Evolutionary conservation across 352 stramenopile species (phyloP), one percentile per base, ranked within the genome.

Genomic region (Pythium oligandrum): DNA sequence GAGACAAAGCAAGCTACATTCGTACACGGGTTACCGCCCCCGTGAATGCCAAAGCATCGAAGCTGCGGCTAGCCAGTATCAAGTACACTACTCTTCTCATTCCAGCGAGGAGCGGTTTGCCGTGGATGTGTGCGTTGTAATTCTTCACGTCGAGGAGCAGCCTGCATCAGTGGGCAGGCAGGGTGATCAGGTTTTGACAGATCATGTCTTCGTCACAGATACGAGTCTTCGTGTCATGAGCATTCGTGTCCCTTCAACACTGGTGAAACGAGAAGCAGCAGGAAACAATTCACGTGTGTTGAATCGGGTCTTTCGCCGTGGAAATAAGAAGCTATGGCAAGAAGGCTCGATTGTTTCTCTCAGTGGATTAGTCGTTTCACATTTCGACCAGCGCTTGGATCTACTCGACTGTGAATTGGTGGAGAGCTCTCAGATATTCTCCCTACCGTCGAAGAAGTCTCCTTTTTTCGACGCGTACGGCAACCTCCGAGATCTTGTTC

Each of bases 171-270:
- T 11, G 30, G 35, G 12, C 40, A 39, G 39, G 2, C 5, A 11
- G 43, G 7, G 43, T 48, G 9, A 48, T 31, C 11, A 7, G 9
- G 56, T 48, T 1, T 48, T 34, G 7, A 53, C 70, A 2, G 61
- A 86, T 38, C 75, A 86, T 33, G 63, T 75, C 10, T 88, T 88
- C 42, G 75, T 73, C n/a, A 83, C 77, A 0, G 77, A 88, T 48
- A 43, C 43, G 43, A 86, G 64, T 44, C 53, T 58, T 7, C 59
- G 70, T 35, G 53, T 88, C 5, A 78, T 86, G 73, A 84, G 78
- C 51, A 66, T 88, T 59, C 70, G 75, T 11, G 45, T 86, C 1
- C 64, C 61, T 5, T 61, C 55, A 6, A 61, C 42, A 32, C 39
- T 36, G 2, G 42, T 55, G 6, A 42, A 34, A 8, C 52, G 50